Evolutionary conservation across 2,329 filamentous ascomycete genomes (phyloP).

Genomic region (Aspergillus pseudonomiae): DNA sequence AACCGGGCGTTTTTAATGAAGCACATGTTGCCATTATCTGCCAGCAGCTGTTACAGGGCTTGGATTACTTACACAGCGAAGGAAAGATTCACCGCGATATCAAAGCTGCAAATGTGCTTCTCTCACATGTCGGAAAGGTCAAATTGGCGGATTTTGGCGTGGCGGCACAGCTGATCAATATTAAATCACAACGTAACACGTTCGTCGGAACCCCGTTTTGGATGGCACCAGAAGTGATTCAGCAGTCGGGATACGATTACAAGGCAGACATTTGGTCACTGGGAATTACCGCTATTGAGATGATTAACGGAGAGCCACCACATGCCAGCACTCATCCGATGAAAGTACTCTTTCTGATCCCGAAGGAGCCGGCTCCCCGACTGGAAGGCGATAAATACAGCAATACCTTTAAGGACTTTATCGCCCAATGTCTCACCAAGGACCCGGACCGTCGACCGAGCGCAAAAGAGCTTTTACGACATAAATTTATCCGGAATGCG

Average conservation of each 20-base stretch:
- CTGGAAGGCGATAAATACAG: slow-evolving; percentile 81
- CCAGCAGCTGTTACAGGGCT: slow-evolving; percentile 82
- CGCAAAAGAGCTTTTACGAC: slow-evolving; percentile 83
- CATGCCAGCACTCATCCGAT: slow-evolving; percentile 84
- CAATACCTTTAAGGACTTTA: slow-evolving; percentile 91
- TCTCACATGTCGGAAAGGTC: slow-evolving; percentile 87
- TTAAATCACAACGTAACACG: slow-evolving; percentile 95
- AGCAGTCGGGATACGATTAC: slow-evolving; percentile 81
- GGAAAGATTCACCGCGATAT: slow-evolving; percentile 97
- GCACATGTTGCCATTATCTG: slow-evolving; percentile 92
- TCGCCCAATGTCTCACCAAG: slow-evolving; percentile 87
- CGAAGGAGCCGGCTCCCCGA: slow-evolving; percentile 81
- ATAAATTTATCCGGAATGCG: slow-evolving; percentile 83
- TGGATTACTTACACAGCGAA: slow-evolving; percentile 91
- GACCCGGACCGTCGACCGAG: slow-evolving; percentile 82
- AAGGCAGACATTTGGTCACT: slow-evolving; percentile 94
- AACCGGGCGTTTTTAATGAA: slow-evolving; percentile 87
- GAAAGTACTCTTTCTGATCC: slow-evolving; percentile 91
- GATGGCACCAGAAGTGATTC: slow-evolving; percentile 95
- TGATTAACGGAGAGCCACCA: slow-evolving; percentile 87
- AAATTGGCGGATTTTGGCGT: slow-evolving; percentile 98
- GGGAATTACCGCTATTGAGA: slow-evolving; percentile 87
- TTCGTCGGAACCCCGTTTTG: slow-evolving; percentile 97
- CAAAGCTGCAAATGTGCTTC: slow-evolving; percentile 92
- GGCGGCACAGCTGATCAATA: slow-evolving; percentile 92